Evolutionary conservation across 352 stramenopile species (phyloP).

Genomic region (Globisporangium paddicum): DNA sequence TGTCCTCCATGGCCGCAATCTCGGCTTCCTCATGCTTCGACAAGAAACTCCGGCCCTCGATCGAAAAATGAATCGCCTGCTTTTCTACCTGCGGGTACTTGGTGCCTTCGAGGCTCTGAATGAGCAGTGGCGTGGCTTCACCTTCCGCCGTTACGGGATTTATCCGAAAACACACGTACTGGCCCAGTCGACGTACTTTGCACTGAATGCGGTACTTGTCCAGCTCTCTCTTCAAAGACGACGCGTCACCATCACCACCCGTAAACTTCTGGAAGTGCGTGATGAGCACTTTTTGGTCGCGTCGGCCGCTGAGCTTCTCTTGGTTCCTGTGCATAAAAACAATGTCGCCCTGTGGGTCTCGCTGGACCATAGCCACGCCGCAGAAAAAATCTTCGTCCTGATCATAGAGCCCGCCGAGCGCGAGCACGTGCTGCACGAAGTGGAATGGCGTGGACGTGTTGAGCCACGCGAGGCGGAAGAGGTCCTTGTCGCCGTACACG

Average conservation of each 20-base stretch:
- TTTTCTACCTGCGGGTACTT: conserved; percentile 53
- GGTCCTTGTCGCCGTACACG: conserved; percentile 73
- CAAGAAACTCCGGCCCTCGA: conserved; percentile 59
- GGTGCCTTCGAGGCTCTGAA: conserved; percentile 53
- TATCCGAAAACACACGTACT: conserved; percentile 65
- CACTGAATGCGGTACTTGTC: conserved; percentile 73
- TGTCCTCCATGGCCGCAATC: conserved; percentile 41
- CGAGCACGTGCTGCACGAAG: conserved; percentile 54
- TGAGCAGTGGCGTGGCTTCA: conserved; percentile 37
- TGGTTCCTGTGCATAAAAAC: conserved; percentile 84
- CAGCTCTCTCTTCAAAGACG: conserved; percentile 42
- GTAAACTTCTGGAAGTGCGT: conserved; percentile 78
- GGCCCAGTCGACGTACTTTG: conserved; percentile 49
- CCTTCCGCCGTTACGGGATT: conserved; percentile 37
- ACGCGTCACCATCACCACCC: conserved; percentile 50
- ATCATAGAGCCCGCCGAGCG: conserved; percentile 50
- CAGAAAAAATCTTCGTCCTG: conserved; percentile 57
- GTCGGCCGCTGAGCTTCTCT: conserved; percentile 61
- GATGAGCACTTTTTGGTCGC: conserved; percentile 53
- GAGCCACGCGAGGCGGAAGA: conserved; percentile 77
- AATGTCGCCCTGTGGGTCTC: conserved; percentile 59
- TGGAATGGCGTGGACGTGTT: conserved; percentile 69
- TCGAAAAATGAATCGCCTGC: conserved; percentile 76
- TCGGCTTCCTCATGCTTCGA: conserved; percentile 52
- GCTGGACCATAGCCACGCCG: conserved; percentile 78